Base-by-base conservation (phyloP, 2,329 filamentous ascomycete species). In the Penicillium sp. region DNA sequence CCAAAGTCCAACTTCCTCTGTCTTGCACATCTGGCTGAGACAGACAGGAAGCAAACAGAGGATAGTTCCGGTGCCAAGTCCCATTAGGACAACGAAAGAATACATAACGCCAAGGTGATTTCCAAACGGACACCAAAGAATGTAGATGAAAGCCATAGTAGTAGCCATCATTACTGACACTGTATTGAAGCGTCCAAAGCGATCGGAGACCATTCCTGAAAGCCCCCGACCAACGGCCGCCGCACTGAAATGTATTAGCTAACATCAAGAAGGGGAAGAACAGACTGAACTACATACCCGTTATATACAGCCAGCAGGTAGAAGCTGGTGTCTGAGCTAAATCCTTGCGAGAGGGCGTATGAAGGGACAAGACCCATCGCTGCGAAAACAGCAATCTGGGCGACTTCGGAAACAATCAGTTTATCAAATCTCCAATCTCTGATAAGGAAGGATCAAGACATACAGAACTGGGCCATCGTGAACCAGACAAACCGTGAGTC, bases 11-110 rank as follows among this genome's bases (percentile, higher is more conserved):
- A 53, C 42, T 22, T 53, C 51, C 20, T 53, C 51, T n/a, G 51
- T 53, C 33, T 53, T 53, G 43, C 51, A 53, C 31, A 53, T 53
- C n/a, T 53, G 51, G n/a, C 43, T 43, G 22, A 53, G 33, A 18
- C 51, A 53, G 22, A 53, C 51, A 25, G 51, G 51, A 8, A 44
- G 37, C 2, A 53, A 23, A 26, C 43, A 46, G n/a, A 53, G 51
- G 31, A 53, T 53, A 27, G 43, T 46, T 20, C 51, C 51, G 2
- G 51, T 53, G 12, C 51, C 51, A 15, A 53, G 46, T 47, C 51
- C 51, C 31, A 53, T 44, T 4, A 46, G 7, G 25, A 26, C 42
- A 9, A 48, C 43, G 15, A 53, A 53, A 4, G 43, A 23, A 31
- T 53, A 53, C 14, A 53, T 9, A 15, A 47, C 51, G 33, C 51